These are phyloP conservation scores for Stachybotrys chlorohalonatus DNA, from an alignment of 2,329 filamentous ascomycete genomes.

Conservation along the genomic window DNA sequence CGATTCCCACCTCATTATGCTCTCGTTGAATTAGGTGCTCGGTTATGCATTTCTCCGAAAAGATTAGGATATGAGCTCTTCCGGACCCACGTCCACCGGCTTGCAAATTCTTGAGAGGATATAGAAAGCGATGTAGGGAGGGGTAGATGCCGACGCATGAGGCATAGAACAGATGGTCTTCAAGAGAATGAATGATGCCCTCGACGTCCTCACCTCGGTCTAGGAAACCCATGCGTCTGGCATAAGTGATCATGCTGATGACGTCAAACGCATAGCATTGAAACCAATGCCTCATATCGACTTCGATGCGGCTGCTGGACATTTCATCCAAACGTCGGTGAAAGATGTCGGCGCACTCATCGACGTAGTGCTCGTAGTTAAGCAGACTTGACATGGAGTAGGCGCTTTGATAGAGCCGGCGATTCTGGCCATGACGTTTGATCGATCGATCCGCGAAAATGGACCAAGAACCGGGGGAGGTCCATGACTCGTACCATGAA, in stretches of 20 bases:
- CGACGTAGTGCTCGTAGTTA: conserved; percentile 22
- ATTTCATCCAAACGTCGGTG: conserved; percentile 16
- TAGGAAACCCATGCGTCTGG: conserved; percentile 24
- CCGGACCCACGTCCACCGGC: conserved; percentile 10
- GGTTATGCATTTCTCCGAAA: neutral
- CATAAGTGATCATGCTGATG: conserved; percentile 24
- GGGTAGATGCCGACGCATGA: conserved; percentile 14
- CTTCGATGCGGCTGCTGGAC: conserved; percentile 4
- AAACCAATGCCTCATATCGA: conserved; percentile 23
- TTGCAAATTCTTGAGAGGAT: conserved; percentile 10
- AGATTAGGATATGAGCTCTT: conserved; percentile 10
- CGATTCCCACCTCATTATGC: neutral
- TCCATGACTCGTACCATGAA: conserved; percentile 20
- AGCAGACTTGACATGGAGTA: conserved; percentile 24
- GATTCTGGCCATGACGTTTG: conserved; percentile 14
- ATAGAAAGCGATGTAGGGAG: conserved; percentile 6
- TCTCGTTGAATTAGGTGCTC: neutral
- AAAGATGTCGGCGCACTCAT: conserved; percentile 20
- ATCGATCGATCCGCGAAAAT: conserved; percentile 20
- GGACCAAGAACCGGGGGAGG: conserved; percentile 10
- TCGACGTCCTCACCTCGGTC: conserved; percentile 23
- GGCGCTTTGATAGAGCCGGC: conserved; percentile 16
- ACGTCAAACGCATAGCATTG: conserved; percentile 32
- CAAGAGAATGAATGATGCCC: conserved; percentile 14
- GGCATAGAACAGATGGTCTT: conserved; percentile 13